Conservation (phyloP, 305 asterid genomes). For the Plantago lanceolata region DNA sequence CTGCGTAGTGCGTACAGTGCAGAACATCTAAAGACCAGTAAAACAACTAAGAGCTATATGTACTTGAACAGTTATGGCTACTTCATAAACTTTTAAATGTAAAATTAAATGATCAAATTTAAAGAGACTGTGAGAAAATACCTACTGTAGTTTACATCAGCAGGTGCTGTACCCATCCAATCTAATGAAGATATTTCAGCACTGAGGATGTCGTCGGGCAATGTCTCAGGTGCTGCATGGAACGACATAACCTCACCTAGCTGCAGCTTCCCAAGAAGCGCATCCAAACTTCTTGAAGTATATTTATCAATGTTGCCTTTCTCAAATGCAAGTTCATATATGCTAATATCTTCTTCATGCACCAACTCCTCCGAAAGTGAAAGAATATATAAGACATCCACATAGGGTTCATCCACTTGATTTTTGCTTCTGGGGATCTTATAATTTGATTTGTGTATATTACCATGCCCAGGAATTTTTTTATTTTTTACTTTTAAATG, state of each 20-base stretch:
- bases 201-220: constrained; percentile 31
- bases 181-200: constrained; percentile 58
- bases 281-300: constrained; percentile 43
- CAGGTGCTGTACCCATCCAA: constrained; percentile 89
- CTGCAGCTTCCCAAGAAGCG: constrained; percentile 56
- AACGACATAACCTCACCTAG: constrained; percentile 55
- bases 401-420: constrained; percentile 47
- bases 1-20: too few species aligned
- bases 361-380: constrained; percentile 55
- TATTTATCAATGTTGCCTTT: constrained; percentile 32
- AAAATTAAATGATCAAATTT: constrained; percentile 9
- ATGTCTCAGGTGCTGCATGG: constrained; percentile 35
- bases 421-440: constrained; percentile 29
- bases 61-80: neutral
- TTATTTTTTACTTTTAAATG: constrained; percentile 55
- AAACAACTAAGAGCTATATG: too few species aligned
- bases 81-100: constrained; percentile 9
- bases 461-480: constrained; percentile 39
- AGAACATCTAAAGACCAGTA: too few species aligned
- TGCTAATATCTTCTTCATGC: constrained; percentile 35
- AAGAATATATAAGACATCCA: constrained; percentile 62
- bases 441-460: constrained; percentile 37
- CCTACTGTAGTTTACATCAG: constrained; percentile 79
- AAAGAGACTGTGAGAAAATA: constrained; percentile 34
- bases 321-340: constrained; percentile 60